Evolutionary conservation across 192 early-diverging fungal species (phyloP).

Genomic region (Gamsiella multidivaricata): DNA sequence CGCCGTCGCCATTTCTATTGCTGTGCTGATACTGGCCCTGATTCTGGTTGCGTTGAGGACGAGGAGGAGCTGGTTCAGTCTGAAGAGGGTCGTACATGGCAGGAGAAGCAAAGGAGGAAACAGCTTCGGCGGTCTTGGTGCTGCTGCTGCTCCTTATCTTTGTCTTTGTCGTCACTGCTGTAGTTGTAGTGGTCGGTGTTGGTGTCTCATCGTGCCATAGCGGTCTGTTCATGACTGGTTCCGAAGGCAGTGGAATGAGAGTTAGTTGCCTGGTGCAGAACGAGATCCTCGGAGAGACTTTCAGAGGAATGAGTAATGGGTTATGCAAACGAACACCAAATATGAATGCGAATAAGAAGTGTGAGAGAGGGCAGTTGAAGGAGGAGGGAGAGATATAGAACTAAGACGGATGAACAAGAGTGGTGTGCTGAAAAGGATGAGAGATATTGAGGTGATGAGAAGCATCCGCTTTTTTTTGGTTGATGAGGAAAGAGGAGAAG

Average conservation of each 20-base stretch:
- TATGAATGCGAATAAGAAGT: not conserved
- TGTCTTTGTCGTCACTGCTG: not conserved
- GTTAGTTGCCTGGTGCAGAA: constrained; percentile 20
- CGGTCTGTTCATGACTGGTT: constrained; percentile 1
- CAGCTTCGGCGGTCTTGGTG: too few species aligned
- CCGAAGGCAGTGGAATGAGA: not conserved
- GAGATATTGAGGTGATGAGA: not conserved
- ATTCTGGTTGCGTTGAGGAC: too few species aligned
- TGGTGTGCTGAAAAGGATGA: not conserved
- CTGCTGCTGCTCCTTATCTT: not conserved
- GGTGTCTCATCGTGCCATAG: not conserved
- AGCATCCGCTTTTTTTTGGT: not conserved
- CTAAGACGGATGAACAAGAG: not conserved
- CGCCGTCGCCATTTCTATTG: not conserved
- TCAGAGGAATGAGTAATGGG: not conserved
- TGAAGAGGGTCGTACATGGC: constrained; percentile 7
- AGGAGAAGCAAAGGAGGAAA: not conserved
- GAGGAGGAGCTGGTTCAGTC: too few species aligned
- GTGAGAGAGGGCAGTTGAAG: not conserved
- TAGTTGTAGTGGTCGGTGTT: not conserved
- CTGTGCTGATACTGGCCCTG: too few species aligned
- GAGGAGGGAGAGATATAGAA: not conserved
- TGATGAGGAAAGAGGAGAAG: not conserved
- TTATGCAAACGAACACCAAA: not conserved
- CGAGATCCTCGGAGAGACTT: constrained; percentile 7